A percentile compares a stretch with the other conserved stretches of the same genome.
Conservation (phyloP, 805 yeast genomes). For the Priceomyces melissophilus region DNA sequence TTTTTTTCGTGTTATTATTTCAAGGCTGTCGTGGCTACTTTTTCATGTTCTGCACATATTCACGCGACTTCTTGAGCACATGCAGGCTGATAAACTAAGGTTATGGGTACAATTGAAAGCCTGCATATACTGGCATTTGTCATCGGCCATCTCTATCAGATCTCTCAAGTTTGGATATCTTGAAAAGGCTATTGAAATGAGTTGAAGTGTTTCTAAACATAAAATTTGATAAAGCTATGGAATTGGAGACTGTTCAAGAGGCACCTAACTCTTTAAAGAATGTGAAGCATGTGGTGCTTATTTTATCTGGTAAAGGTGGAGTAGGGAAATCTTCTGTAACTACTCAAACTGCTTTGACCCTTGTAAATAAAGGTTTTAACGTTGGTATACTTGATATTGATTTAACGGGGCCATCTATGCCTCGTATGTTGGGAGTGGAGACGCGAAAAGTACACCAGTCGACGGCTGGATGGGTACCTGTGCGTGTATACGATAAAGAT, state of each 20-base stretch:
- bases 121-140: no score
- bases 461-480: constrained; percentile 90
- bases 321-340: constrained; percentile 97
- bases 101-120: no score
- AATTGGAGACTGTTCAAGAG: background rate
- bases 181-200: background rate
- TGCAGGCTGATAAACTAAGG: no score
- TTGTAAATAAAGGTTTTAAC: constrained; percentile 64
- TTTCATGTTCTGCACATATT: no score
- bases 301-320: constrained; percentile 94
- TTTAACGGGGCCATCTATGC: constrained; percentile 93
- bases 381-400: constrained; percentile 97
- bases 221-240: background rate
- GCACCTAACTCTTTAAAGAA: constrained; percentile 36
- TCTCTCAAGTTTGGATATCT: background rate
- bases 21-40: no score
- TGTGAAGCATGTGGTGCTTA: constrained; percentile 74
- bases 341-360: constrained; percentile 84
- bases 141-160: constrained; percentile 1
- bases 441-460: constrained; percentile 75
- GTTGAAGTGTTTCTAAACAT: background rate
- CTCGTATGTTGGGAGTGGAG: constrained; percentile 95
- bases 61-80: no score
- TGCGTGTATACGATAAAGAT: constrained; percentile 31
- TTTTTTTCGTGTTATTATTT: no score